Base-by-base conservation (phyloP, 768 basidiomycete species). In the Pilatotrama ljubarskyi region DNA sequence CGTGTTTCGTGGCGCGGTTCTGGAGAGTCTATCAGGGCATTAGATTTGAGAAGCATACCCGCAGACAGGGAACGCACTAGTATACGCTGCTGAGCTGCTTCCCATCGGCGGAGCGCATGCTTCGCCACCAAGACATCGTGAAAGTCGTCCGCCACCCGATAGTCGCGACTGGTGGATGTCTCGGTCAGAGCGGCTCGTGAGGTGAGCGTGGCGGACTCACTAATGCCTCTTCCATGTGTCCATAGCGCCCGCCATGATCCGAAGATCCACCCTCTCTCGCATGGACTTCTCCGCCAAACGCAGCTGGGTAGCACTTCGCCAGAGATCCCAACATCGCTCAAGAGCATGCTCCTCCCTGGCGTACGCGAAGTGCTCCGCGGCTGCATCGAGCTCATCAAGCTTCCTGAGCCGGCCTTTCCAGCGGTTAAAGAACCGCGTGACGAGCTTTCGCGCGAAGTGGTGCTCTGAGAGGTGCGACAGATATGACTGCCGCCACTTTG, bases 401-500 rank as follows among this genome's bases (percentile, higher is more conserved):
- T 69, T 67, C 8, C 64, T 71, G 14, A 86, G 61, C 37, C 67
- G 75, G 20, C 66, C 66, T 69, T 77, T 84, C 90, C 91, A 93
- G 35, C 71, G 78, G 44, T 68, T 60, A 62, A 83, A 80, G 58
- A 75, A 78, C 22, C 78, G 78, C 22, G 70, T 58, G 18, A 81
- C 64, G 8, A 88, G 59, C 46, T 73, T 76, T 62, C 75, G 72
- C 18, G 74, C 68, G 63, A 85, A 82, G 63, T 81, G 81, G 48
- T 81, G 79, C 46, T 79, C 78, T 14, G 86, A 80, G 1, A 83
- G 68, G 47, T 74, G 80, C 11, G 77, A 77, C n/a, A 75, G 77
- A 62, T 84, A 79, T 9, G 78, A 74, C 59, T 83, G 85, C 41
- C 81, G 78, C 91, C 91, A 93, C 66, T 81, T 81, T 41, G 70